Evolutionary conservation across 192 early-diverging fungal genomes (phyloP).

Genomic region (Podila horticola): DNA sequence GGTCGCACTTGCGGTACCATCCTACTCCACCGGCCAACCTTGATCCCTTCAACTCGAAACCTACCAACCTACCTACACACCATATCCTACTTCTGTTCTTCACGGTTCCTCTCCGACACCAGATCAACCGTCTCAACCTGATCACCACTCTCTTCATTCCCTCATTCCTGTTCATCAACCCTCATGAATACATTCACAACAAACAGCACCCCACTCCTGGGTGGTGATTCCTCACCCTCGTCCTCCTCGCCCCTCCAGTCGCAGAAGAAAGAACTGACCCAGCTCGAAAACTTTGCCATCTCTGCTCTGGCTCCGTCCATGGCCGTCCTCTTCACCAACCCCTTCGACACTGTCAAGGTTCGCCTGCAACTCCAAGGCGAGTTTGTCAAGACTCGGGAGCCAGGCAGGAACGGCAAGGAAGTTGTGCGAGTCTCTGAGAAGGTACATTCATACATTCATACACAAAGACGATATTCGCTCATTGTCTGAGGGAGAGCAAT

Average conservation of each 20-base stretch:
- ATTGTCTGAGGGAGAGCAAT: no score
- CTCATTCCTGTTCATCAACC: not conserved
- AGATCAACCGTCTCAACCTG: not conserved
- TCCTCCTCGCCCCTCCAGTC: not conserved
- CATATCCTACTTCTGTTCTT: not conserved
- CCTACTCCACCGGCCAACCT: not conserved
- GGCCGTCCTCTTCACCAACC: conserved; percentile 81
- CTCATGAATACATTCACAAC: conserved; percentile 50
- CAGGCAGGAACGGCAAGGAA: conserved; percentile 47
- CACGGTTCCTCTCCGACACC: not conserved
- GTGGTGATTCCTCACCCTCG: conserved; percentile 13
- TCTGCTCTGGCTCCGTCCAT: conserved; percentile 71
- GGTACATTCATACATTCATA: conserved; percentile 14
- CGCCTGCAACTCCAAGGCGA: conserved; percentile 77
- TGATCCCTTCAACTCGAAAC: not conserved
- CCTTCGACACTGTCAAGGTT: conserved; percentile 83
- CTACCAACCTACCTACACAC: not conserved
- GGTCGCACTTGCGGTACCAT: not conserved
- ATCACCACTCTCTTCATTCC: not conserved
- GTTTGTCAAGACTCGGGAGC: conserved; percentile 49
- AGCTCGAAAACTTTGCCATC: conserved; percentile 70
- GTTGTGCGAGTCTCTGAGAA: conserved; percentile 54
- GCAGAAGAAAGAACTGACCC: conserved; percentile 42
- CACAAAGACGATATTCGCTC: not conserved
- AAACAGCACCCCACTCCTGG: conserved; percentile 47